Percentiles rank a stretch among this genome's conserved stretches.
These are phyloP conservation scores for Leucoagaricus sp. DNA, from an alignment of 1,284 basidiomycete species.

Conservation along the genomic window DNA sequence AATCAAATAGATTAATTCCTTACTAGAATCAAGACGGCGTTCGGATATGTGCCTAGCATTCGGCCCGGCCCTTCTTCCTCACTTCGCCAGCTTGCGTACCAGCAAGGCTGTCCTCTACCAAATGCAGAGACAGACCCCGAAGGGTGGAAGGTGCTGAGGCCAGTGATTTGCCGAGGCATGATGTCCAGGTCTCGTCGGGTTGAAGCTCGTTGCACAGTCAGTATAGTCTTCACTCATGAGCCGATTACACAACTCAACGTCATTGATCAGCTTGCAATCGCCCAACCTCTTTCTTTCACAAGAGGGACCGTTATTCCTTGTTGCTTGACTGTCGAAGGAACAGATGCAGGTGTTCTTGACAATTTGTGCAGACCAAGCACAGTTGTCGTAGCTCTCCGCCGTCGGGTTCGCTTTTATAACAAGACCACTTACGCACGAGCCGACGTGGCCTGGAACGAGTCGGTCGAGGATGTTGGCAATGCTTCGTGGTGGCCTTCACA, in stretches of 20 bases:
- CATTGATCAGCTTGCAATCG: conserved; percentile 28
- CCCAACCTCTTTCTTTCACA: conserved; percentile 40
- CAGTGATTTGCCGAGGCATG: conserved; percentile 40
- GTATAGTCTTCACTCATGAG: conserved; percentile 19
- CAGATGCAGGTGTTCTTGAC: conserved; percentile 42
- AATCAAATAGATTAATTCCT: neutral
- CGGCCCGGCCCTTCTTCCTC: conserved; percentile 45
- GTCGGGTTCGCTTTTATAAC: conserved; percentile 45
- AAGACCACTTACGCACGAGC: conserved; percentile 32
- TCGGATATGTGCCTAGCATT: conserved; percentile 49
- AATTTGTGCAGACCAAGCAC: conserved; percentile 42
- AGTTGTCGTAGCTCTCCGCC: conserved; percentile 42
- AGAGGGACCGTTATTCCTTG: conserved; percentile 50
- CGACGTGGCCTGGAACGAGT: conserved; percentile 41
- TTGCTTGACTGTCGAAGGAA: conserved; percentile 40
- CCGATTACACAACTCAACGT: conserved; percentile 12
- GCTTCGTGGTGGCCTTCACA: conserved; percentile 49
- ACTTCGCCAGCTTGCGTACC: conserved; percentile 49
- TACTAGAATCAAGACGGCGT: conserved; percentile 46
- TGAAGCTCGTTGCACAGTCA: conserved; percentile 44
- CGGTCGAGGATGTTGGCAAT: conserved; percentile 38
- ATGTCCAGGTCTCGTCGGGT: conserved; percentile 41
- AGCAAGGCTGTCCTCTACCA: conserved; percentile 40
- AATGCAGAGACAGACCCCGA: conserved; percentile 46
- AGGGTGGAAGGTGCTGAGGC: conserved; percentile 45